phyloP scores from a whole-genome alignment of 371 early-diverging fungal species.

The Quaeritorhiza haematococci region DNA sequence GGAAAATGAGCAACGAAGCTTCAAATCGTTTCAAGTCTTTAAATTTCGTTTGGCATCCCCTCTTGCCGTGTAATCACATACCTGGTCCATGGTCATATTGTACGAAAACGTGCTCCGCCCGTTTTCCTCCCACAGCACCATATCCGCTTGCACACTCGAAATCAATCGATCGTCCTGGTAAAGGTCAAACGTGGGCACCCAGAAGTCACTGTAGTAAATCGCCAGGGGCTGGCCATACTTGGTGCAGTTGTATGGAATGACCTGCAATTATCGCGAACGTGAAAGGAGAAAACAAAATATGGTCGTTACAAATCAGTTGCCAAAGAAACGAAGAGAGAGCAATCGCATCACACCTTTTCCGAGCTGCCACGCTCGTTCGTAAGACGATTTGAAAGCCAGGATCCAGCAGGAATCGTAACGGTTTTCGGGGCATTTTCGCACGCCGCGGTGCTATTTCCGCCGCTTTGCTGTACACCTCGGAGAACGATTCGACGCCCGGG shows the following conservation, averaged over 20 bases:
- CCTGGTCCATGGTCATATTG: constrained; percentile 13
- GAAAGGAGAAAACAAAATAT: neutral
- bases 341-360: neutral
- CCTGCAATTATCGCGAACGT: neutral
- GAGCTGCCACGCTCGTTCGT: constrained; percentile 1
- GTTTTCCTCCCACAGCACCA: constrained; percentile 22
- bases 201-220: constrained; percentile 21
- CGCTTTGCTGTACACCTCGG: neutral
- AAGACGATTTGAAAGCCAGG: constrained; percentile 14
- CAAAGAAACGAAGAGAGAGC: neutral
- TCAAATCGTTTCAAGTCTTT: neutral
- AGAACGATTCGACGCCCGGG: constrained; percentile 14
- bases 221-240: constrained; percentile 8
- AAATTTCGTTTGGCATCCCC: neutral
- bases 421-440: constrained; percentile 6
- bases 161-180: constrained; percentile 15
- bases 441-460: neutral
- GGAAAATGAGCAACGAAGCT: neutral
- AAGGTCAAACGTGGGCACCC: constrained; percentile 22
- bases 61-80: too few relatives aligned
- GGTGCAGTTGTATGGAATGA: constrained; percentile 17
- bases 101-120: constrained; percentile 17
- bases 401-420: constrained; percentile 7
- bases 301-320: too few relatives aligned
- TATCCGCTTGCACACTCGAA: constrained; percentile 14